Evolutionary conservation across 352 stramenopile genomes (phyloP).

Genomic region (Pythium phragmiticola): DNA sequence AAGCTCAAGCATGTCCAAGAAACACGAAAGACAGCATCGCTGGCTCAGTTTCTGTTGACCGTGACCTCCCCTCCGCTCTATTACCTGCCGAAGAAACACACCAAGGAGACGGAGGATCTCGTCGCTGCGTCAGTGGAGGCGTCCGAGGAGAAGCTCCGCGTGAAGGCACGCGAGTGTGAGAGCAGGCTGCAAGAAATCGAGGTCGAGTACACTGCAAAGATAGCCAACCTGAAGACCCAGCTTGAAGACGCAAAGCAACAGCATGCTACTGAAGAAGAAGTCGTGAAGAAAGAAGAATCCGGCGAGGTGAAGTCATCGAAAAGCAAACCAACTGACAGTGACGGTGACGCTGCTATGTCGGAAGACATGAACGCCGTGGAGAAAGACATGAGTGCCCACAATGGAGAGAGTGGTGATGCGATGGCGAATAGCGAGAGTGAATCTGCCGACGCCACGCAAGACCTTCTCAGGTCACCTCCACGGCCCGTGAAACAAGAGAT

Average conservation of each 20-base stretch:
- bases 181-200: constrained; percentile 53
- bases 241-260: constrained; percentile 37
- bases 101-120: constrained; percentile 74
- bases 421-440: neutral
- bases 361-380: constrained; percentile 22
- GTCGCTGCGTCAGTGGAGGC: constrained; percentile 68
- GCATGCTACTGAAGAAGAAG: constrained; percentile 22
- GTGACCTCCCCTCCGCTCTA: constrained; percentile 67
- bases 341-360: constrained; percentile 3
- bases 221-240: constrained; percentile 47
- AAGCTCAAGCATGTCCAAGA: constrained; percentile 67
- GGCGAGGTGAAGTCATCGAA: constrained; percentile 10
- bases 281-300: constrained; percentile 12
- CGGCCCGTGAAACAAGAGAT: constrained; percentile 10
- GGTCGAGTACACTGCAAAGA: constrained; percentile 41
- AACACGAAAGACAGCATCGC: constrained; percentile 37
- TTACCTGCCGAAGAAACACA: constrained; percentile 72
- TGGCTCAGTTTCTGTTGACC: constrained; percentile 68
- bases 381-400: neutral
- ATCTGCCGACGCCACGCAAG: neutral
- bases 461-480: neutral
- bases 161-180: constrained; percentile 39
- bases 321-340: neutral
- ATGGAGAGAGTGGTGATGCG: neutral
- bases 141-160: constrained; percentile 59